These are phyloP conservation scores for Coprinellus aureogranulatus DNA, from an alignment of 768 basidiomycete species.

Conservation along the genomic window DNA sequence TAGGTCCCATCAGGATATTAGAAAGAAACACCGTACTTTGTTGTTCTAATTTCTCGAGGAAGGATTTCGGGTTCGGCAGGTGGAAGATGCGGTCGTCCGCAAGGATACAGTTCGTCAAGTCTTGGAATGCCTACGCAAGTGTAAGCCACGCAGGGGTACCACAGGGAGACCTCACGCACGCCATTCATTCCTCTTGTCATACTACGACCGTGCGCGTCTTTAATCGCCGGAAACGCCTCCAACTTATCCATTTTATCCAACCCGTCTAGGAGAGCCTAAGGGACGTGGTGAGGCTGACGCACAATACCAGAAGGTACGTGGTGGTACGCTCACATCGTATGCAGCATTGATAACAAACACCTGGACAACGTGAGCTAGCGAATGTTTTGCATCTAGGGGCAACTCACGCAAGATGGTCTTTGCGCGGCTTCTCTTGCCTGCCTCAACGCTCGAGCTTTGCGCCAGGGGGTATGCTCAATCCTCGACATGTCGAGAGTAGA, in stretches of 20 bases:
- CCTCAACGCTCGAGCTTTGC: no score
- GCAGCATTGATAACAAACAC: neutral
- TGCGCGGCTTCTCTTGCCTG: neutral
- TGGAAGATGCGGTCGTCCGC: neutral
- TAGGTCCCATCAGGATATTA: no score
- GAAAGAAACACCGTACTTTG: no score
- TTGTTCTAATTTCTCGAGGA: neutral
- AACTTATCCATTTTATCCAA: neutral
- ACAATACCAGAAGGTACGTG: no score
- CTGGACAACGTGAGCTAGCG: no score
- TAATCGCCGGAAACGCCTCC: neutral
- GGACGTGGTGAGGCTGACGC: no score
- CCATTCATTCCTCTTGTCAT: neutral
- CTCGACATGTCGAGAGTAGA: no score
- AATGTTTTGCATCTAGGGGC: no score
- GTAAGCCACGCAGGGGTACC: no score
- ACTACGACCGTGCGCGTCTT: neutral
- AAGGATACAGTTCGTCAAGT: neutral
- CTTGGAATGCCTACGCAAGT: neutral
- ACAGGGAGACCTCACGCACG: no score
- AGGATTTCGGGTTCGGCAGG: neutral
- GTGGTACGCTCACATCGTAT: neutral
- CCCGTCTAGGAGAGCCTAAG: neutral
- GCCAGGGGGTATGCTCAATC: no score
- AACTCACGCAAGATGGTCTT: neutral